Evolutionary conservation across 2,329 filamentous ascomycete genomes (phyloP), one percentile per base, ranked within the genome.

Genomic region (Bipolaris oryzae): DNA sequence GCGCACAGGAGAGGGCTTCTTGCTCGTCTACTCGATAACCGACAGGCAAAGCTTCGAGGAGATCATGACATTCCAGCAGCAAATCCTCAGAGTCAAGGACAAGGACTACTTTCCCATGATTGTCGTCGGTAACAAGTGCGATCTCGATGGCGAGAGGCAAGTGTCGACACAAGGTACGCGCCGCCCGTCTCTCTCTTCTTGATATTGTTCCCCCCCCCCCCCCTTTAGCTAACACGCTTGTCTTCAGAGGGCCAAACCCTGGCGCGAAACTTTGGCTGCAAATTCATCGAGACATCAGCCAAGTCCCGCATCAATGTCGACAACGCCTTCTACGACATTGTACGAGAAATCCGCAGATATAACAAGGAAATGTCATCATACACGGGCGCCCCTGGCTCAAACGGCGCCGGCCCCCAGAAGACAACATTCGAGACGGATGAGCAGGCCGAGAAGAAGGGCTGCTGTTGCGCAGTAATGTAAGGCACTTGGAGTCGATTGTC

Each of bases 81-180:
- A 99, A 80, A 99, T 99, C 76, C 84, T 99, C 69, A 84, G 95
- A 69, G 95, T 99, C 72, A 99, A 99, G 85, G 95, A 98, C 83
- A 98, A 96, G 87, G 95, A 99, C 81, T 96, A 97, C 79, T 99
- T 99, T 83, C 95, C 95, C 69, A 98, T 99, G 83, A 96, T 98
- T 56, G 91, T 99, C 43, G 95, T 98, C 39, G 95, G 92, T 70
- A 99, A 99, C 87, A 99, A 99, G 85, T 97, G 94, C 81, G 95
- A 99, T 91, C 82, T 99, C 77, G 94, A 97, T 74, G 84, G 84
- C 69, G 94, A 99, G 80, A 87, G 95, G 74, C 90, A 94, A 72
- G 95, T 99, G 58, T 90, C 91, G 64, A 89, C 89, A 81, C 89
- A 96, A 87, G 94, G 94, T 96, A 85, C 63, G 87, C 35, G 58